Evolutionary conservation across 768 basidiomycete genomes (phyloP).

Genomic region (Russula abietina): DNA sequence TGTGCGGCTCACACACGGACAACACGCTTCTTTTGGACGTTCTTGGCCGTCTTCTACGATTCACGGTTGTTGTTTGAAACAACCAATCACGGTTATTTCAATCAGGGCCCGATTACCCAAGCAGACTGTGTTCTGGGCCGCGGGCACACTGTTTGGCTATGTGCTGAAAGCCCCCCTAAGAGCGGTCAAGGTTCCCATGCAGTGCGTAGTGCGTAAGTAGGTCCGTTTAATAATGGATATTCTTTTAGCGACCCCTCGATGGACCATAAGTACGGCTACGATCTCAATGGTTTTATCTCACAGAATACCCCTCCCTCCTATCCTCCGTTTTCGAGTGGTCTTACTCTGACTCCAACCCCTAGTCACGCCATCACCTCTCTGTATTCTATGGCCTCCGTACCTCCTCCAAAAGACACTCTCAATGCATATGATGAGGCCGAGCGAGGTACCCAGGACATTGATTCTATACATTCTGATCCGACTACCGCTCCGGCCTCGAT

Average conservation of each 20-base stretch:
- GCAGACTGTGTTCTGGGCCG: conserved; percentile 8
- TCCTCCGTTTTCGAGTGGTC: background rate
- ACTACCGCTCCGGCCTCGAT: conserved; percentile 8
- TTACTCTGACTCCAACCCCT: background rate
- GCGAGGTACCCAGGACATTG: conserved; percentile 28
- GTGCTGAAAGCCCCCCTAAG: background rate
- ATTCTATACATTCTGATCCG: conserved; percentile 15
- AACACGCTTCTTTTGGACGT: background rate
- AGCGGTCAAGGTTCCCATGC: conserved; percentile 9
- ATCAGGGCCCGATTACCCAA: conserved; percentile 6
- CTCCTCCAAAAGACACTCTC: conserved; percentile 25
- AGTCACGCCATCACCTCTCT: conserved; percentile 11
- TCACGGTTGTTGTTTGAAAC: background rate
- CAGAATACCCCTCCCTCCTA: background rate
- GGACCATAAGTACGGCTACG: conserved; percentile 18
- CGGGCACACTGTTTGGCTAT: conserved; percentile 12
- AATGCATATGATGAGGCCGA: conserved; percentile 30
- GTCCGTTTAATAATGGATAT: background rate
- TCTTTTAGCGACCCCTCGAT: conserved; percentile 1
- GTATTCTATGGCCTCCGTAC: conserved; percentile 25
- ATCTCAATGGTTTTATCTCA: background rate
- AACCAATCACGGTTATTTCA: background rate
- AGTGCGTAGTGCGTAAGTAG: conserved; percentile 6
- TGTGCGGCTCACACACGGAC: background rate
- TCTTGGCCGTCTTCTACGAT: background rate